Percentiles rank a stretch among this genome's conserved stretches.
phyloP scores from a whole-genome alignment of 2,329 filamentous ascomycete species.

The Massarina eburnea region DNA sequence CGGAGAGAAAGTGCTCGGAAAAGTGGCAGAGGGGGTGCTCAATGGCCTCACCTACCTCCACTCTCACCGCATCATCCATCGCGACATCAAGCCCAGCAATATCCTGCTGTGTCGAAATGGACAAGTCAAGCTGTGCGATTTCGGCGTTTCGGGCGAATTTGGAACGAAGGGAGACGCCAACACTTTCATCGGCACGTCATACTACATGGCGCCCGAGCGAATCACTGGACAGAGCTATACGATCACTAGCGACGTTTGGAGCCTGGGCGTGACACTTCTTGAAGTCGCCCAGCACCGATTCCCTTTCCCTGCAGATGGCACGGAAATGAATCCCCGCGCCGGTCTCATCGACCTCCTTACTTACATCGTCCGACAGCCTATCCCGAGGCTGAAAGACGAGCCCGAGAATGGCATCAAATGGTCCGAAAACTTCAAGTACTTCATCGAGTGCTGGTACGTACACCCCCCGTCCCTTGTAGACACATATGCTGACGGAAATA shows the following conservation, averaged over 20 bases:
- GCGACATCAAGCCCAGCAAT: conserved; percentile 98
- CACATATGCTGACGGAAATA: conserved; percentile 47
- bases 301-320: conserved; percentile 95
- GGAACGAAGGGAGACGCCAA: conserved; percentile 98
- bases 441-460: conserved; percentile 97
- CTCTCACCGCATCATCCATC: conserved; percentile 94
- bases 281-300: conserved; percentile 99
- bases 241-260: conserved; percentile 98
- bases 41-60: conserved; percentile 94
- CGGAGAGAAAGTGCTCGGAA: conserved; percentile 95
- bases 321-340: conserved; percentile 89
- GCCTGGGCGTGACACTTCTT: conserved; percentile 91
- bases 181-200: conserved; percentile 97
- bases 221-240: conserved; percentile 98
- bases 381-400: conserved; percentile 95
- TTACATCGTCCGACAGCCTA: conserved; percentile 94
- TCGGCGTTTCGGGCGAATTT: conserved; percentile 96
- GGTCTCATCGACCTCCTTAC: conserved; percentile 93
- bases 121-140: conserved; percentile 97
- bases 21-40: conserved; percentile 92
- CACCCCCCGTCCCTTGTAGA: neutral
- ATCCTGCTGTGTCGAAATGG: conserved; percentile 86
- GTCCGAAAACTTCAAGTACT: conserved; percentile 98
- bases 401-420: conserved; percentile 85
- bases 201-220: conserved; percentile 98